phyloP scores from a whole-genome alignment of 2,329 filamentous ascomycete genomes.

The Epichloe glyceriae region DNA sequence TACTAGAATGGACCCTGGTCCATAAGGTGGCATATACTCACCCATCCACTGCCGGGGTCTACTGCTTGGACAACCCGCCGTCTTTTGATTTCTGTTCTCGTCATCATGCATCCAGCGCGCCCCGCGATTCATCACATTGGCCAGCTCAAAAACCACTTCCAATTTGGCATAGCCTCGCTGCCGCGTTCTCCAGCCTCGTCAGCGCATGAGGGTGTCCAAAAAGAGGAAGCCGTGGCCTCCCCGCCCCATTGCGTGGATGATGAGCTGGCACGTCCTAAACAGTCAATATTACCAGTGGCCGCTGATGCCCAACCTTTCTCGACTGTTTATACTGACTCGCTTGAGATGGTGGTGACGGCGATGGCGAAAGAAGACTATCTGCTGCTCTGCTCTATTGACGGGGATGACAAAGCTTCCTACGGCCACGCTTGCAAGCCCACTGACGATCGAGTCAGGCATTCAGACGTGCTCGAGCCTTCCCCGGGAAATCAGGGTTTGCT shows the following conservation, averaged over 20 bases:
- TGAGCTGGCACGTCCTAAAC: slow-evolving; percentile 2
- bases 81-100: slow-evolving; percentile 3
- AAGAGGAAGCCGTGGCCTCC: neutral
- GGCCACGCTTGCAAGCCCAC: neutral
- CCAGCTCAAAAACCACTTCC: slow-evolving; percentile 1
- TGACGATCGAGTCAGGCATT: neutral
- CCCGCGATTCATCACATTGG: neutral
- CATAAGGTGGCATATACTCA: neutral
- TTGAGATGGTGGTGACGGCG: neutral
- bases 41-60: neutral
- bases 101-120: slow-evolving; percentile 6
- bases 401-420: neutral
- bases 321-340: neutral
- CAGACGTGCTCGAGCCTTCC: neutral
- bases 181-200: neutral
- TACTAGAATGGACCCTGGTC: neutral
- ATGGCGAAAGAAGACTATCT: neutral
- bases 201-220: neutral
- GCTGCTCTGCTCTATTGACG: neutral
- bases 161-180: neutral
- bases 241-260: neutral
- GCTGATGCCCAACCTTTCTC: slow-evolving; percentile 1
- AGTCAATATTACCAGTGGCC: neutral
- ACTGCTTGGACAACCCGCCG: slow-evolving; percentile 2
- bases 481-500: slow-evolving; percentile 10